These are phyloP conservation scores for Musa beccarii DNA, from an alignment of 176 grass and related monocot species.

Conservation along the genomic window DNA sequence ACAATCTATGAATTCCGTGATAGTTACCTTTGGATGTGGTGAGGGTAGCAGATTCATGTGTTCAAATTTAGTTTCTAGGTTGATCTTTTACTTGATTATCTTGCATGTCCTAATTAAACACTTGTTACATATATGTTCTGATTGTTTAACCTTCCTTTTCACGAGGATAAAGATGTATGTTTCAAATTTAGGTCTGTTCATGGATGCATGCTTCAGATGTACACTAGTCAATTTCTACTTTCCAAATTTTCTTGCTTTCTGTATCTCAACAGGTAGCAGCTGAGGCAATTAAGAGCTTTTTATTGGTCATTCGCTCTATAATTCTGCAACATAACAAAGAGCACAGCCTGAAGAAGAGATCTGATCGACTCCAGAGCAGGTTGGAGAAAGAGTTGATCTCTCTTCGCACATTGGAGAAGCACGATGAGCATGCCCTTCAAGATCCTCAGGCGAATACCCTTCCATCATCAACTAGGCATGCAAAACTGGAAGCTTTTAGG, in stretches of 20 bases:
- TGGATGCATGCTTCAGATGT: not conserved
- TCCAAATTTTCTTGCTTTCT: not conserved
- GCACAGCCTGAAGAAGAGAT: slow-evolving; percentile 63
- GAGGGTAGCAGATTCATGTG: too few relatives aligned
- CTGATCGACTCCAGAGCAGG: slow-evolving; percentile 43
- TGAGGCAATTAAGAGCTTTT: slow-evolving; percentile 77
- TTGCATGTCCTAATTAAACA: not conserved
- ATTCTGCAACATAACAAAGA: slow-evolving; percentile 69
- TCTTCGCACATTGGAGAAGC: not conserved
- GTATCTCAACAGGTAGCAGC: slow-evolving; percentile 58
- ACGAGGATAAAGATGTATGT: too few relatives aligned
- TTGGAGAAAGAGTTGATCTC: slow-evolving; percentile 42
- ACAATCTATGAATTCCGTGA: too few relatives aligned
- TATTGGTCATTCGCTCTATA: slow-evolving; percentile 61
- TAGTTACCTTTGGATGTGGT: too few relatives aligned
- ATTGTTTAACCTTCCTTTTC: not conserved
- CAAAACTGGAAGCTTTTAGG: slow-evolving; percentile 57
- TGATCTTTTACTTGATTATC: not conserved
- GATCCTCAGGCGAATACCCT: slow-evolving; percentile 25
- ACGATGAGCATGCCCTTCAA: slow-evolving; percentile 33
- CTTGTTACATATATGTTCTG: not conserved
- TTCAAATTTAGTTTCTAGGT: not conserved
- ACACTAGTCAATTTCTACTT: not conserved
- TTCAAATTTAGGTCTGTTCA: too few relatives aligned
- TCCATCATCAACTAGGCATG: slow-evolving; percentile 30